Evolutionary conservation across 2,329 filamentous ascomycete genomes (phyloP), one percentile per base, ranked within the genome.

Genomic region (Fusarium marasasianum): DNA sequence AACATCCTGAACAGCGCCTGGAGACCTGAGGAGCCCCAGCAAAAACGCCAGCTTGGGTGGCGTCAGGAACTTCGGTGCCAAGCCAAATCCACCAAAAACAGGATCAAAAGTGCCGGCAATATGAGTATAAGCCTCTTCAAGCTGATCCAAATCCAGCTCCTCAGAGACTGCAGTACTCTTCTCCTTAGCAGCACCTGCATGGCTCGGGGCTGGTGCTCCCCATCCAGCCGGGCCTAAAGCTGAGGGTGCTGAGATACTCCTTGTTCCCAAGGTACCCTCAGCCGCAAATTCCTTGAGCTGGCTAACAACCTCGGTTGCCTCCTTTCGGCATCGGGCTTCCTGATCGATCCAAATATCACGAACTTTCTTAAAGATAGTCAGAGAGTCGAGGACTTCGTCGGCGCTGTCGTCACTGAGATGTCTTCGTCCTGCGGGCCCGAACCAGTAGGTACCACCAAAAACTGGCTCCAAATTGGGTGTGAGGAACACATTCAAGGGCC

Each of bases 381-480:
- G 86, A 77, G 98, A 98, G 47, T 94, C 92, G n/a, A 94, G 88
- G 9, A 92, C 89, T 51, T 91, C 90, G 9, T 88, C 85, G 17
- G 87, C 87, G 33, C 73, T 76, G 12, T 83, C 83, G 4, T 86
- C 84, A 15, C 67, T 72, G 7, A 77, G 67, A 31, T 80, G 80
- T n/a, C 80, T 79, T 45, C 80, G 73, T 9, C 91, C 89, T 55
- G 91, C 91, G 1, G 95, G 94, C 1, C 93, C 94, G 8, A 95
- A 94, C 93, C 95, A 98, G 82, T 98, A 98, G 14, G 96, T 98
- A 31, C 96, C 96, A 43, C 96, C 96, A 83, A 98, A 98, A 15
- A 99, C 93, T 1, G 96, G 96, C 79, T 98, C 92, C 33, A 98
- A 88, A 76, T 97, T 92, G 2, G 96, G 95, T 0, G 96, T 99